phyloP scores from a whole-genome alignment of 768 basidiomycete species.

The Auricularia sp. region DNA sequence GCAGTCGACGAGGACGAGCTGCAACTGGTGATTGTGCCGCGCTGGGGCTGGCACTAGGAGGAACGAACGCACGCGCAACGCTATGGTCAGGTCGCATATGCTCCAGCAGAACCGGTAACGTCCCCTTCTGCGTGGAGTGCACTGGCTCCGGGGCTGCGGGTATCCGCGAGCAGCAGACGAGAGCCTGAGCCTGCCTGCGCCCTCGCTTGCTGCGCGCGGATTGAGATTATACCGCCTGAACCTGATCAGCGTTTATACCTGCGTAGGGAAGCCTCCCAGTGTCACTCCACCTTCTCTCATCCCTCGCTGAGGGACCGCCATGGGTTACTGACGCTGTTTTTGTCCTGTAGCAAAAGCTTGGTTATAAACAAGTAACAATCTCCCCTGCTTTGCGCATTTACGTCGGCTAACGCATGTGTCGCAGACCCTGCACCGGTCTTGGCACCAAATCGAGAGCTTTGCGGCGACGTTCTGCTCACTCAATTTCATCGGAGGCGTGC shows the following conservation, averaged over 20 bases:
- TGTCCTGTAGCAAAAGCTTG: conserved; percentile 50
- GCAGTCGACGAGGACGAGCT: conserved; percentile 37
- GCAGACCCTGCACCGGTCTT: conserved; percentile 79
- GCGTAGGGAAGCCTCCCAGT: conserved; percentile 93
- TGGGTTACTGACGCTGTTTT: conserved; percentile 41
- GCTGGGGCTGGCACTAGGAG: conserved; percentile 7
- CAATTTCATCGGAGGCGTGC: conserved; percentile 82
- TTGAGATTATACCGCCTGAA: conserved; percentile 98
- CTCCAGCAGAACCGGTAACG: conserved; percentile 57
- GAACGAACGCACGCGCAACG: conserved; percentile 17
- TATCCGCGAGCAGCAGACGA: conserved; percentile 42
- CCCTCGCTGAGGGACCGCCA: conserved; percentile 32
- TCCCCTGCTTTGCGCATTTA: conserved; percentile 3
- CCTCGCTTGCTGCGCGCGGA: conserved; percentile 27
- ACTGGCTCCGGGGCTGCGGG: conserved; percentile 65
- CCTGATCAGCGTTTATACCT: conserved; percentile 97
- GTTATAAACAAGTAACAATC: conserved; percentile 63
- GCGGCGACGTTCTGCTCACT: conserved; percentile 82
- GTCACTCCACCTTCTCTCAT: conserved; percentile 38
- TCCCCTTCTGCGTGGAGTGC: conserved; percentile 56
- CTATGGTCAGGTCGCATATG: conserved; percentile 23
- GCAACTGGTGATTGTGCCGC: conserved; percentile 42
- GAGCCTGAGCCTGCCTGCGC: too few relatives aligned
- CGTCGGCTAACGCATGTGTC: conserved; percentile 1
- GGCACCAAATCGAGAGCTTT: conserved; percentile 77